phyloP scores from a whole-genome alignment of 768 basidiomycete genomes.

The Gymnopilus dilepis region DNA sequence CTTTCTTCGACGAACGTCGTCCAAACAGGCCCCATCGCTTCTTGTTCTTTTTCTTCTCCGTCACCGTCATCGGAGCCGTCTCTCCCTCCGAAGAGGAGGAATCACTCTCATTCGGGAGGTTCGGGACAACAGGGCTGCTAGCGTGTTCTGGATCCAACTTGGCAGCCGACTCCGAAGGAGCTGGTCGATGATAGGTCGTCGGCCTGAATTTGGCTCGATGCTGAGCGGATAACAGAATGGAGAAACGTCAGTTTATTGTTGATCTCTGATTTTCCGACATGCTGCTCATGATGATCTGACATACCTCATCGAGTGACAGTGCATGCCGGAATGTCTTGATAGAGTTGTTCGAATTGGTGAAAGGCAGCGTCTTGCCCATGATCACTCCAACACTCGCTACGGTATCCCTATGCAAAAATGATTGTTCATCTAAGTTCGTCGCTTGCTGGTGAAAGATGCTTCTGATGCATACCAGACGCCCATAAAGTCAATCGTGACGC shows the following conservation, averaged over 20 bases:
- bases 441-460: conserved; percentile 18
- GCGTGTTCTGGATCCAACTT: conserved; percentile 34
- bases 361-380: conserved; percentile 65
- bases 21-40: conserved; percentile 23
- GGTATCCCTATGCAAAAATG: conserved; percentile 62
- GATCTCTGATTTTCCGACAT: too few species aligned
- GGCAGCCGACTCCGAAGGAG: conserved; percentile 32
- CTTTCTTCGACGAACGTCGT: background rate
- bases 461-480: conserved; percentile 67
- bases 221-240: conserved; percentile 34
- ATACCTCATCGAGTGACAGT: conserved; percentile 76
- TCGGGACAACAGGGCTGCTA: conserved; percentile 3
- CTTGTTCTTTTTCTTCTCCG: conserved; percentile 15
- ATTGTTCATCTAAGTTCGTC: background rate
- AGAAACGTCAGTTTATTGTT: too few species aligned
- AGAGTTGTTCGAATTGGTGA: conserved; percentile 62
- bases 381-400: conserved; percentile 77
- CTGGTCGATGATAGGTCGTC: conserved; percentile 60
- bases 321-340: conserved; percentile 82
- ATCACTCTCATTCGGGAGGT: conserved; percentile 1
- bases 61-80: background rate
- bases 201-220: conserved; percentile 71
- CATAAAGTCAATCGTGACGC: conserved; percentile 77
- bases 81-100: background rate
- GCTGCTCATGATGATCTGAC: background rate